These are phyloP conservation scores for Dothideomycetes sp. DNA, from an alignment of 2,329 filamentous ascomycete species.

Conservation along the genomic window DNA sequence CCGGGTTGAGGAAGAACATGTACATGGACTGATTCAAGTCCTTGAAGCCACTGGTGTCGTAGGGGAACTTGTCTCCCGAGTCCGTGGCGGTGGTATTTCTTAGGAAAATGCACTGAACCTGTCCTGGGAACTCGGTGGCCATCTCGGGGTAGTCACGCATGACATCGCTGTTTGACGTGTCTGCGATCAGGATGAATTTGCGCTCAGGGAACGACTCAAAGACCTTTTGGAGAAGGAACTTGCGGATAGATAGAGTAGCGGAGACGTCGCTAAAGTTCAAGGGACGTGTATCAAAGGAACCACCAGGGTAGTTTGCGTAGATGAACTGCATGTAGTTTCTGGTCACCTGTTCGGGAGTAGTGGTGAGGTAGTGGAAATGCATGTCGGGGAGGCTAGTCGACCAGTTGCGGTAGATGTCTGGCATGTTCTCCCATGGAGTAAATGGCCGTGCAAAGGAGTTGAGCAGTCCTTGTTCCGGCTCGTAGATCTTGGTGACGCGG, in stretches of 20 bases:
- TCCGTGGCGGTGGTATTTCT: conserved; percentile 66
- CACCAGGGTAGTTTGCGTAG: conserved; percentile 65
- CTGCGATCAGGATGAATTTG: conserved; percentile 65
- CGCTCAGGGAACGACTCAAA: conserved; percentile 65
- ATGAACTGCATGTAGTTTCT: conserved; percentile 72
- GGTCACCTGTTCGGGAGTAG: conserved; percentile 67
- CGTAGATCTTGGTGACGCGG: conserved; percentile 70
- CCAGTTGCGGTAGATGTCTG: conserved; percentile 68
- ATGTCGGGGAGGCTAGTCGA: conserved; percentile 51
- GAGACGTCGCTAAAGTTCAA: conserved; percentile 67
- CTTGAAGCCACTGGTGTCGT: conserved; percentile 63
- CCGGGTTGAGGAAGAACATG: conserved; percentile 68
- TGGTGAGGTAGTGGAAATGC: conserved; percentile 76
- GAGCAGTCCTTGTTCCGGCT: conserved; percentile 61
- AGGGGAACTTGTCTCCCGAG: conserved; percentile 55
- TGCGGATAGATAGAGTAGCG: conserved; percentile 62
- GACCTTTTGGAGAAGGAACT: conserved; percentile 57
- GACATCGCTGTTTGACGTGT: conserved; percentile 57
- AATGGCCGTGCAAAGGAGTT: conserved; percentile 68
- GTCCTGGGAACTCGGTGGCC: conserved; percentile 54
- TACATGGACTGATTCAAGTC: conserved; percentile 53
- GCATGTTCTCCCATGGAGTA: conserved; percentile 68
- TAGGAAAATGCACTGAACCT: conserved; percentile 68
- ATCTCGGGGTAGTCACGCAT: conserved; percentile 38
- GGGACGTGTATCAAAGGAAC: conserved; percentile 66